phyloP scores from a whole-genome alignment of 106 monocot genomes.

The Dioscorea alata region DNA sequence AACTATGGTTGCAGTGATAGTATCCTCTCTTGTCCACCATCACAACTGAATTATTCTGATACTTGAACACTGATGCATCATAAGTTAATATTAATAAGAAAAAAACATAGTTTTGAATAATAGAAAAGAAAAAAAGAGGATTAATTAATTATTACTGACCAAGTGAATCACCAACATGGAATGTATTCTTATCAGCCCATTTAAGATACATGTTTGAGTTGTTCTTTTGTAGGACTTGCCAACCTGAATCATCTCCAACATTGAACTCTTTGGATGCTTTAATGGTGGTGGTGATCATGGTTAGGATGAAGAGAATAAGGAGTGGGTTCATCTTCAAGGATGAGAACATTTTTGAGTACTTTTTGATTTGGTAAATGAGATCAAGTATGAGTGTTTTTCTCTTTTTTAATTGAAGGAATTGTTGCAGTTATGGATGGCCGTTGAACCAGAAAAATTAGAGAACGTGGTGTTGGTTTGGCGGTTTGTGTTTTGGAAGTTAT shows the following conservation, averaged over 20 bases:
- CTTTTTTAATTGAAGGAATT: neutral
- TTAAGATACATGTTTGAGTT: neutral
- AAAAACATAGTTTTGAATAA: neutral
- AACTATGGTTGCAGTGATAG: constrained; percentile 10
- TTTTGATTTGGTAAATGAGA: neutral
- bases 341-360: neutral
- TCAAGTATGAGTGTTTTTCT: neutral
- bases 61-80: constrained; percentile 7
- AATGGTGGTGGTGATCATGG: neutral
- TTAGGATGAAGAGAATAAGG: neutral
- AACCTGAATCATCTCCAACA: constrained; percentile 2
- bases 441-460: neutral
- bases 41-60: constrained; percentile 4
- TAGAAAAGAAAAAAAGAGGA: neutral
- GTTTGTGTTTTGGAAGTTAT: too few species aligned
- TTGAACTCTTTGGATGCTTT: neutral
- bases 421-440: neutral
- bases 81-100: neutral
- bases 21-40: constrained; percentile 4
- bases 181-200: constrained; percentile 3
- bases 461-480: neutral
- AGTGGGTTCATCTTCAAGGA: neutral
- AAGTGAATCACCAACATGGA: constrained; percentile 3
- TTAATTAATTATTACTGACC: neutral
- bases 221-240: neutral